phyloP scores from a whole-genome alignment of 192 early-diverging fungal genomes.

The Podila verticillata region DNA sequence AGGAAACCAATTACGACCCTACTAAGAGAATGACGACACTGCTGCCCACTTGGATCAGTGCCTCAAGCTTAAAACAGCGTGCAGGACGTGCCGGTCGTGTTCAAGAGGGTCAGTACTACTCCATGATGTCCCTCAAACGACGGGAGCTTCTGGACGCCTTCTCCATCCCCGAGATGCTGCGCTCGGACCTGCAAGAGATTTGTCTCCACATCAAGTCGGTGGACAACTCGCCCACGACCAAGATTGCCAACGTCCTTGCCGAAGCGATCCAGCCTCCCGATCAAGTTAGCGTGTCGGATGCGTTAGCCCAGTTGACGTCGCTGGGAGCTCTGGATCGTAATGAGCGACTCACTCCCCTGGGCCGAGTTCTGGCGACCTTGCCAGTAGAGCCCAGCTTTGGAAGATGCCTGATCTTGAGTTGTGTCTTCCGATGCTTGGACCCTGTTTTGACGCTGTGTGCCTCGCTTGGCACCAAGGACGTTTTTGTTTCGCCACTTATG shows the following conservation, averaged over 20 bases:
- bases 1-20: slow-evolving; percentile 64
- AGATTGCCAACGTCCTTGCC: slow-evolving; percentile 51
- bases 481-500: slow-evolving; percentile 51
- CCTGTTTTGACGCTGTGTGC: slow-evolving; percentile 73
- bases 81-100: slow-evolving; percentile 71
- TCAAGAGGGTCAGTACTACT: slow-evolving; percentile 60
- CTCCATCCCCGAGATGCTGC: slow-evolving; percentile 66
- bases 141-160: slow-evolving; percentile 56
- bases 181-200: slow-evolving; percentile 60
- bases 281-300: slow-evolving; percentile 49
- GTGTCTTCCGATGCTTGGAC: slow-evolving; percentile 70
- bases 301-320: slow-evolving; percentile 48
- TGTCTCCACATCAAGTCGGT: slow-evolving; percentile 62
- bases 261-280: slow-evolving; percentile 59
- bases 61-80: slow-evolving; percentile 66
- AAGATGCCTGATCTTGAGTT: slow-evolving; percentile 70
- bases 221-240: slow-evolving; percentile 42
- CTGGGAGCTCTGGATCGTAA: slow-evolving; percentile 51
- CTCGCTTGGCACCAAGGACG: slow-evolving; percentile 58
- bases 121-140: slow-evolving; percentile 59
- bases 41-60: slow-evolving; percentile 60
- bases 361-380: slow-evolving; percentile 64
- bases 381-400: slow-evolving; percentile 78
- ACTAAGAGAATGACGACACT: slow-evolving; percentile 54
- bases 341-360: slow-evolving; percentile 71